Percentiles rank a stretch among this genome's conserved stretches.
Conservation (phyloP, 352 stramenopile genomes). For the Globisporangium sylvaticum region DNA sequence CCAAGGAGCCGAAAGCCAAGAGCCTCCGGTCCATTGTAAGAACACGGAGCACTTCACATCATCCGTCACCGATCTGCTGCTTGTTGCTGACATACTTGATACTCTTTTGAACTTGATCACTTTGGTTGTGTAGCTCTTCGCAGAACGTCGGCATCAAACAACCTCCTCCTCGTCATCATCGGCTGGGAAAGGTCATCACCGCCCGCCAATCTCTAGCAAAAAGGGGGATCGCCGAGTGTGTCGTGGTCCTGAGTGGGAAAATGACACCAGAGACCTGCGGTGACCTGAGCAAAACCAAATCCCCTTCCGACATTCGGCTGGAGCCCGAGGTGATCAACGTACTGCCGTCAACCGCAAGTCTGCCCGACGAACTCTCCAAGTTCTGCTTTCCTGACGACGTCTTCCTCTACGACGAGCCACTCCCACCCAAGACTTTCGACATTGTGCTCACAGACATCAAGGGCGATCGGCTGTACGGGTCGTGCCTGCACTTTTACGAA, state of each 20-base stretch:
- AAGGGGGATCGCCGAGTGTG: constrained; percentile 45
- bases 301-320: constrained; percentile 41
- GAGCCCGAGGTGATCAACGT: constrained; percentile 53
- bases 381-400: constrained; percentile 69
- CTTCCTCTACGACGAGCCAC: constrained; percentile 36
- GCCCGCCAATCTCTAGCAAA: background rate
- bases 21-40: constrained; percentile 18
- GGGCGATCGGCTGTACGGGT: constrained; percentile 44
- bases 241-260: constrained; percentile 53
- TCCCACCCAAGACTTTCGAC: constrained; percentile 49
- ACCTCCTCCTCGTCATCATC: background rate
- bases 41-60: background rate
- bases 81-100: background rate
- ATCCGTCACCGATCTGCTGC: too few species aligned
- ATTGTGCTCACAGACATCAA: constrained; percentile 75
- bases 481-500: constrained; percentile 64
- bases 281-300: constrained; percentile 32
- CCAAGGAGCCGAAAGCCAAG: constrained; percentile 15
- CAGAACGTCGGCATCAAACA: constrained; percentile 8
- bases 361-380: constrained; percentile 67
- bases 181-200: background rate
- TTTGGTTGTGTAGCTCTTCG: constrained; percentile 10
- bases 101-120: background rate
- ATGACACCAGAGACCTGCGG: constrained; percentile 30
- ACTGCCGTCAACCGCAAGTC: constrained; percentile 31